Conservation (phyloP, 257 asterid species). For the Marsdenia floribunda region DNA sequence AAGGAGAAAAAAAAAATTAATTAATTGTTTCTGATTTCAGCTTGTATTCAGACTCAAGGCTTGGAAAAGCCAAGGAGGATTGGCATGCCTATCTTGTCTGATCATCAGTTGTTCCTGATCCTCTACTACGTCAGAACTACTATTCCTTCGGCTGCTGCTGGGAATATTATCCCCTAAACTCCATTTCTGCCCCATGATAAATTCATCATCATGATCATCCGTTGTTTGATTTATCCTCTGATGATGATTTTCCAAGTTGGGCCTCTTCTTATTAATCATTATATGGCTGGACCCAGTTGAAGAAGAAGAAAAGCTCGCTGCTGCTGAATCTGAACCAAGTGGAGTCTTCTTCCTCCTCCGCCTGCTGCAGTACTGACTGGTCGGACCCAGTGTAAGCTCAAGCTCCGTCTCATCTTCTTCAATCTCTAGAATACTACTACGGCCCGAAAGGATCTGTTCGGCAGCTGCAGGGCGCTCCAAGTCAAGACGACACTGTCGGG, state of each 20-base stretch:
- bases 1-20: too few species aligned
- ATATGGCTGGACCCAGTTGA: slow-evolving; percentile 49
- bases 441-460: slow-evolving; percentile 15
- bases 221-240: slow-evolving; percentile 15
- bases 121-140: slow-evolving; percentile 12
- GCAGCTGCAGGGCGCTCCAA: slow-evolving; percentile 29
- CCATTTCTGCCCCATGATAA: slow-evolving; percentile 36
- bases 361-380: slow-evolving; percentile 32
- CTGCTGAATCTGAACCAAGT: slow-evolving; percentile 39
- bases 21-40: slow-evolving; percentile 12
- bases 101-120: slow-evolving; percentile 23
- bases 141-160: slow-evolving; percentile 16
- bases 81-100: slow-evolving; percentile 46
- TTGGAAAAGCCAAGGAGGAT: slow-evolving; percentile 79
- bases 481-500: slow-evolving; percentile 18
- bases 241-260: slow-evolving; percentile 15
- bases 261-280: slow-evolving; percentile 16
- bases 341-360: slow-evolving; percentile 27
- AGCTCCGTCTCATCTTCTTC: slow-evolving; percentile 51
- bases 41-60: slow-evolving; percentile 65
- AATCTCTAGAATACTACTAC: slow-evolving; percentile 9
- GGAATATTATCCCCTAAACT: slow-evolving; percentile 30
- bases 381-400: slow-evolving; percentile 81
- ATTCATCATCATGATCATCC: slow-evolving; percentile 11
- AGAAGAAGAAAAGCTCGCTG: slow-evolving; percentile 54